A percentile compares a stretch with the other conserved stretches of the same genome.
Conservation (phyloP, 1,139 yeast species). For the Debaryomycetaceae sp. region DNA sequence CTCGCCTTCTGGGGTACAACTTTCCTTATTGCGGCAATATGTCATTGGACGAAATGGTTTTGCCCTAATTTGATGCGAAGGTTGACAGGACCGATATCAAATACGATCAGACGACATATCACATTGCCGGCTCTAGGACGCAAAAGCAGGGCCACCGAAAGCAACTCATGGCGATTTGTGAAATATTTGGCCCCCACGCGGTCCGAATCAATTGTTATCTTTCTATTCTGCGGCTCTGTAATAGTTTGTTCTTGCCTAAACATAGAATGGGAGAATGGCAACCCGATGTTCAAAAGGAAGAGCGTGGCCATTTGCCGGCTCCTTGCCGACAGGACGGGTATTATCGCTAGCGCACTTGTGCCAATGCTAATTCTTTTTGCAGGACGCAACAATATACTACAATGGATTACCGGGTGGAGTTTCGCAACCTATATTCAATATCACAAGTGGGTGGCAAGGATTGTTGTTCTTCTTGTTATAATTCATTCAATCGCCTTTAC, state of each 20-base stretch:
- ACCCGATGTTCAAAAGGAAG: conserved; percentile 14
- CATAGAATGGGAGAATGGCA: conserved; percentile 11
- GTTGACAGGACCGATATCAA: conserved; percentile 21
- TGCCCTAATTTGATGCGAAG: too few relatives aligned
- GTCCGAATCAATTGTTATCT: conserved; percentile 21
- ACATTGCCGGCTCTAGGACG: conserved; percentile 27
- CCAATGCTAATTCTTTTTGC: conserved; percentile 22
- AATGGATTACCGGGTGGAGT: conserved; percentile 23
- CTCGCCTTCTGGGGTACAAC: too few relatives aligned
- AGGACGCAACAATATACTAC: conserved; percentile 23
- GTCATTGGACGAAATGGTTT: too few relatives aligned
- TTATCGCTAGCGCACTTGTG: conserved; percentile 15
- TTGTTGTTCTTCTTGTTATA: conserved; percentile 13
- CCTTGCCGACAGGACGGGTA: conserved; percentile 22
- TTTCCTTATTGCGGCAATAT: too few relatives aligned
- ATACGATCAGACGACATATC: conserved; percentile 24
- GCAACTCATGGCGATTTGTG: conserved; percentile 16
- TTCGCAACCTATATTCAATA: conserved; percentile 16
- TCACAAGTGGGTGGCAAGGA: conserved; percentile 23
- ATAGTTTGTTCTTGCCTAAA: conserved; percentile 11
- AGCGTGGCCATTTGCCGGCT: conserved; percentile 13
- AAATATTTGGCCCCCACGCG: conserved; percentile 27
- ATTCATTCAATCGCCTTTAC: conserved; percentile 15
- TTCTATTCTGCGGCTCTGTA: conserved; percentile 11
- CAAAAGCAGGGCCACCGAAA: conserved; percentile 21